Evolutionary conservation across 257 asterid species (phyloP).

Genomic region (Petrea volubilis): DNA sequence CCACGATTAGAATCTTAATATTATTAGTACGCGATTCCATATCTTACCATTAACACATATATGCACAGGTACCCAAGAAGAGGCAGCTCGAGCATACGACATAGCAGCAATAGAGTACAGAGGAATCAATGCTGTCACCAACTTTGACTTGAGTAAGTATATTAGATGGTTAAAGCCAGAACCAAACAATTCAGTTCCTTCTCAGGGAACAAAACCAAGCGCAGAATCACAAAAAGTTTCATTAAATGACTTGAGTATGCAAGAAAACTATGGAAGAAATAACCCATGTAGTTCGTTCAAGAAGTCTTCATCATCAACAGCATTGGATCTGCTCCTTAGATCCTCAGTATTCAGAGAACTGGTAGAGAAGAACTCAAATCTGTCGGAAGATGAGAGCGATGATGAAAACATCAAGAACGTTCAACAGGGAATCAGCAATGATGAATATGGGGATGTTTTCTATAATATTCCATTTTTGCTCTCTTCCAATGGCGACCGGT

Average conservation of each 20-base stretch:
- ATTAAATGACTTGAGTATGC: not conserved
- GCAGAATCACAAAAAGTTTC: not conserved
- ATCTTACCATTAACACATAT: conserved; percentile 23
- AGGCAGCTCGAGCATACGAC: conserved; percentile 60
- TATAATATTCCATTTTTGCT: conserved; percentile 23
- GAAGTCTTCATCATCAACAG: not conserved
- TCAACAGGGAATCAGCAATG: not conserved
- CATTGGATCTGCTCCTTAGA: not conserved
- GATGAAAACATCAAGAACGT: not conserved
- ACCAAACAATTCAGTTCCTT: conserved; percentile 17
- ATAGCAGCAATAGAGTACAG: conserved; percentile 54
- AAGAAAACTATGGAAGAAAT: not conserved
- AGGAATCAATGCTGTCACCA: conserved; percentile 54
- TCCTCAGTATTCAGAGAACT: not conserved
- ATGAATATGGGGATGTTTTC: not conserved
- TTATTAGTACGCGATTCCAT: not conserved
- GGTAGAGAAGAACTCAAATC: not conserved
- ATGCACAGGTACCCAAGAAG: conserved; percentile 52
- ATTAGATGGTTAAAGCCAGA: conserved; percentile 51
- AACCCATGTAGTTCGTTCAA: not conserved
- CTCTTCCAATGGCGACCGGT: conserved; percentile 31
- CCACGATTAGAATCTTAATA: conserved; percentile 2
- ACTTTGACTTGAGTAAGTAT: conserved; percentile 48
- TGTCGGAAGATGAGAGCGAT: not conserved
- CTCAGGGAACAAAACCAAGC: conserved; percentile 23